Percentiles rank a stretch among this genome's conserved stretches.
Conservation (phyloP, 75 land plant species). For the Selaginella moellendorffii region DNA sequence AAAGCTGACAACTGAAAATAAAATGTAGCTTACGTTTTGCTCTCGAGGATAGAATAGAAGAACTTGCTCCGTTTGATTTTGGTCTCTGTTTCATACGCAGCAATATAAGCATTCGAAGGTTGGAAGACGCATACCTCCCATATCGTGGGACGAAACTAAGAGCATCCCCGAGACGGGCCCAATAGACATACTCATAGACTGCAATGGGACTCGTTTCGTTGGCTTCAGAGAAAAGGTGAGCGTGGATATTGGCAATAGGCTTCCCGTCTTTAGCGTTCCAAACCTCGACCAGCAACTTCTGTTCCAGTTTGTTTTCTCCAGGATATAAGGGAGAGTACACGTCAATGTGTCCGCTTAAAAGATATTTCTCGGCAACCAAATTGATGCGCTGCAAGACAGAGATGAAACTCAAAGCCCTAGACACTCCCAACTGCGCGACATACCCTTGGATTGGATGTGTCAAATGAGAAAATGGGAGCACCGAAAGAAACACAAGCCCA, state of each 20-base stretch:
- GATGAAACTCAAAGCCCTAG: no score
- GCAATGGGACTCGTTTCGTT: conserved; percentile 10
- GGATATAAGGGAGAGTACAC: no score
- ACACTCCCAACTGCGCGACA: not conserved
- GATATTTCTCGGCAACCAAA: conserved; percentile 71
- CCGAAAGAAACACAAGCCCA: conserved; percentile 73
- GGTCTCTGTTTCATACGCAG: not conserved
- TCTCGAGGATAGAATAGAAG: conserved; percentile 77
- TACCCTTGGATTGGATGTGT: conserved; percentile 45
- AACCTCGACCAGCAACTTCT: conserved; percentile 35
- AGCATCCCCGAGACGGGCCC: conserved; percentile 59
- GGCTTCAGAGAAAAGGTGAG: no score
- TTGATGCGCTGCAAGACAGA: conserved; percentile 53
- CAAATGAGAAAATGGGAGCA: conserved; percentile 36
- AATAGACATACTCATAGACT: conserved; percentile 58
- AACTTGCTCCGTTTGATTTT: not conserved
- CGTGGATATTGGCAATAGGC: conserved; percentile 19
- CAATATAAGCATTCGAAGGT: no score
- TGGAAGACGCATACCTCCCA: no score
- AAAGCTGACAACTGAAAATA: not conserved
- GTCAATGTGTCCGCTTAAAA: conserved; percentile 59
- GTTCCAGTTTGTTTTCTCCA: conserved; percentile 24
- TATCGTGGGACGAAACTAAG: conserved; percentile 52
- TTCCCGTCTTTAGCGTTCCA: conserved; percentile 20
- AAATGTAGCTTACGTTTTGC: conserved; percentile 34